Percentiles rank a stretch among this genome's conserved stretches.
These are phyloP conservation scores for Wakefieldia striispora DNA, from an alignment of 768 basidiomycete genomes.

Conservation along the genomic window DNA sequence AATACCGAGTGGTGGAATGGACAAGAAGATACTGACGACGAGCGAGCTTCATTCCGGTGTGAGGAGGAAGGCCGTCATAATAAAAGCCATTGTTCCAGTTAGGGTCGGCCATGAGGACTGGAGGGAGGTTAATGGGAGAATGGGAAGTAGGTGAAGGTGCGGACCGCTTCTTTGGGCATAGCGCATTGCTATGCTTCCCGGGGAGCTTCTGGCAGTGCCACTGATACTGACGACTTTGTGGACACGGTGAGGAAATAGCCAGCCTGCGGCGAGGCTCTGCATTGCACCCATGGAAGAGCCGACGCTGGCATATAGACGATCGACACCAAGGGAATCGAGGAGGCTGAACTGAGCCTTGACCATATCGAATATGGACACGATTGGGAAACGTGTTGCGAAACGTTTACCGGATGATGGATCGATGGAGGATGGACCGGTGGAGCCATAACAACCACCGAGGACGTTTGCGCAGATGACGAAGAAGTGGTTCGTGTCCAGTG, in stretches of 20 bases:
- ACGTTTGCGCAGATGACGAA: conserved; percentile 97
- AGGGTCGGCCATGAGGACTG: conserved; percentile 98
- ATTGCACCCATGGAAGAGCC: conserved; percentile 98
- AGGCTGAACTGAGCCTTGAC: conserved; percentile 88
- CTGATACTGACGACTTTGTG: conserved; percentile 92
- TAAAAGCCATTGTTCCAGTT: conserved; percentile 99
- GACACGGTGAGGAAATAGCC: conserved; percentile 86
- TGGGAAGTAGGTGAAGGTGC: background rate
- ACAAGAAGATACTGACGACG: conserved; percentile 61
- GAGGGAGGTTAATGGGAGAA: background rate
- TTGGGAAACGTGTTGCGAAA: conserved; percentile 90
- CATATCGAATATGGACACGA: conserved; percentile 96
- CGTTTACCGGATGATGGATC: conserved; percentile 65
- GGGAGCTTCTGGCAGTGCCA: conserved; percentile 89
- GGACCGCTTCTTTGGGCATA: conserved; percentile 94
- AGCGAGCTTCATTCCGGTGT: conserved; percentile 98
- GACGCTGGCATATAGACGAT: conserved; percentile 88
- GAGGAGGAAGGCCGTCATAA: conserved; percentile 92
- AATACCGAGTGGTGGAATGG: background rate
- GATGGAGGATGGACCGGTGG: conserved; percentile 88
- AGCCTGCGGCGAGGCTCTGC: conserved; percentile 95
- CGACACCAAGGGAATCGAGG: conserved; percentile 79
- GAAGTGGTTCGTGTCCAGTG: conserved; percentile 89
- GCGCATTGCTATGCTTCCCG: conserved; percentile 92
- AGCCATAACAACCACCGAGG: conserved; percentile 96